Evolutionary conservation across 2,329 filamentous ascomycete species (phyloP).

Genomic region (Periconia sp.): DNA sequence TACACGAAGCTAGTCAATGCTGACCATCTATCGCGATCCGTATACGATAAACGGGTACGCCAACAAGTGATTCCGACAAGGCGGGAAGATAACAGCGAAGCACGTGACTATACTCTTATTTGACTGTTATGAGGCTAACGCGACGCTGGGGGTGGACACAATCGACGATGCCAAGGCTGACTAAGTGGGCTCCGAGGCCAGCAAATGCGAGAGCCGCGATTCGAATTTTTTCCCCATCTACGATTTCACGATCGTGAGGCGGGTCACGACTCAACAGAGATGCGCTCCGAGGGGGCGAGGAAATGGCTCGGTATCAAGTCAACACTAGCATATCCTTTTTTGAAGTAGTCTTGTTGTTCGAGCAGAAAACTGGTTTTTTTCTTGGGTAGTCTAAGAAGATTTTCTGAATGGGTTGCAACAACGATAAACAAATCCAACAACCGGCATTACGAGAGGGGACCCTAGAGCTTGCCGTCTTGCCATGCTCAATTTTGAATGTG

Average conservation of each 20-base stretch:
- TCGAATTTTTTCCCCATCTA: neutral
- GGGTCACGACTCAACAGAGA: neutral
- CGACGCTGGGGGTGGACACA: too few species aligned
- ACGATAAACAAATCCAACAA: too few species aligned
- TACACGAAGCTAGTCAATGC: neutral
- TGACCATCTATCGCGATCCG: neutral
- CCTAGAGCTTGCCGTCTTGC: too few species aligned
- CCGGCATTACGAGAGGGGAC: too few species aligned
- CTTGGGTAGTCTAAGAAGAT: too few species aligned
- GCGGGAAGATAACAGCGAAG: neutral
- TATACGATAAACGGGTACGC: neutral
- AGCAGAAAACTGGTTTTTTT: too few species aligned
- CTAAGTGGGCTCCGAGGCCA: neutral
- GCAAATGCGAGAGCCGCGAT: neutral
- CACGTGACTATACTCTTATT: neutral
- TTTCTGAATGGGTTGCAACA: too few species aligned
- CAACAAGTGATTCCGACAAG: neutral
- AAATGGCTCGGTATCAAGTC: neutral
- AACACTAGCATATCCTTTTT: too few species aligned
- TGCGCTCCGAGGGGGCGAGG: neutral
- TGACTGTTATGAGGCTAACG: neutral
- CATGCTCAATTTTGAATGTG: too few species aligned
- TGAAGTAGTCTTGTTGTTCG: too few species aligned
- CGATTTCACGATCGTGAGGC: neutral
- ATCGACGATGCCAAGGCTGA: neutral